Evolutionary conservation across 192 early-diverging fungal genomes (phyloP).

Genomic region (Dissophora ornata): DNA sequence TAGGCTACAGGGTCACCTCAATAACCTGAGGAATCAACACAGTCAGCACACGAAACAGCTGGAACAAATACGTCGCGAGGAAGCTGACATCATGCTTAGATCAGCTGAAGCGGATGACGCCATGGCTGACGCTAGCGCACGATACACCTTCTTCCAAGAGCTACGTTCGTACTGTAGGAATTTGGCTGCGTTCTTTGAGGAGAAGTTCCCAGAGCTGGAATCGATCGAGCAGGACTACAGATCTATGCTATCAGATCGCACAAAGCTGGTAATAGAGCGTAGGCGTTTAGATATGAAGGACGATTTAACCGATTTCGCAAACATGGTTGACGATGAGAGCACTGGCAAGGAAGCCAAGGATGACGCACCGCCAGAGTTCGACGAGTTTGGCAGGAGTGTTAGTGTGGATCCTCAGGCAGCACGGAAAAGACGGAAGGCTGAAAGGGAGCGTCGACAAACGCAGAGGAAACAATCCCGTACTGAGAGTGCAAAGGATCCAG

Average conservation of each 20-base stretch:
- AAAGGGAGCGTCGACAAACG: slow-evolving; percentile 21
- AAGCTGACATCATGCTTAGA: slow-evolving; percentile 28
- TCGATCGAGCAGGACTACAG: slow-evolving; percentile 61
- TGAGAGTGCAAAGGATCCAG: slow-evolving; percentile 8
- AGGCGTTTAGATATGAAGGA: slow-evolving; percentile 55
- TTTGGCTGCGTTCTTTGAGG: slow-evolving; percentile 65
- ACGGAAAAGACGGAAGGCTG: slow-evolving; percentile 38
- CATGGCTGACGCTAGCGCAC: slow-evolving; percentile 49
- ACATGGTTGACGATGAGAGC: slow-evolving; percentile 33
- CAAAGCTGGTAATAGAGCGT: slow-evolving; percentile 44
- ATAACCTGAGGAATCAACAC: slow-evolving; percentile 32
- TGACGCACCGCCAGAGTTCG: slow-evolving; percentile 17
- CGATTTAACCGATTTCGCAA: slow-evolving; percentile 55
- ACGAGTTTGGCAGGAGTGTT: slow-evolving; percentile 60
- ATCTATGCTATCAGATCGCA: slow-evolving; percentile 41
- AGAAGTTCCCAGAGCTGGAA: slow-evolving; percentile 66
- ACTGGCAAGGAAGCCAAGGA: neutral
- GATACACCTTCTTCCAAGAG: slow-evolving; percentile 68
- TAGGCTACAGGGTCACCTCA: slow-evolving; percentile 36
- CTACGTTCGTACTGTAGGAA: slow-evolving; percentile 58
- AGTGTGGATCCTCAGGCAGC: slow-evolving; percentile 35
- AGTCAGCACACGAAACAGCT: slow-evolving; percentile 52
- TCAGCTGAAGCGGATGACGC: slow-evolving; percentile 52
- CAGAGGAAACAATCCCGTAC: neutral
- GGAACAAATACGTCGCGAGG: slow-evolving; percentile 49